Conservation (phyloP, 2,329 filamentous ascomycete species). For the Clonostachys rhizophaga region DNA sequence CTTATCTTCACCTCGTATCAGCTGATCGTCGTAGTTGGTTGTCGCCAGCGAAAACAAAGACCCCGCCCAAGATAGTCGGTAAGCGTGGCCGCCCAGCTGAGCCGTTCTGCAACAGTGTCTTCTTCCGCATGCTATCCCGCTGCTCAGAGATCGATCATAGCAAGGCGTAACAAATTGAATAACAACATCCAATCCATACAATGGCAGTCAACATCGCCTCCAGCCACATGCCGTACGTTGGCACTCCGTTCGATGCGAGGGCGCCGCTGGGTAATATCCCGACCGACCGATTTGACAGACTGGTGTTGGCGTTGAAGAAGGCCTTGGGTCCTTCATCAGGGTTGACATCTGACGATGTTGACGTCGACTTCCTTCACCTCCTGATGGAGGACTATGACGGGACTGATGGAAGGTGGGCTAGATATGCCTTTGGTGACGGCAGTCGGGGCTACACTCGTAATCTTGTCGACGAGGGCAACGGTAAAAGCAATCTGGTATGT, state of each 20-base stretch:
- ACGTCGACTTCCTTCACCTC: constrained; percentile 64
- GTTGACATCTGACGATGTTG: constrained; percentile 75
- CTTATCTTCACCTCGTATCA: no score
- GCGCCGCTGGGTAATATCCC: constrained; percentile 9
- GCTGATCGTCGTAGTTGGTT: no score
- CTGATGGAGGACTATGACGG: constrained; percentile 75
- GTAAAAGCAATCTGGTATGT: constrained; percentile 66
- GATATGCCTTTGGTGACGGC: constrained; percentile 69
- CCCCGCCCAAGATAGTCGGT: no score
- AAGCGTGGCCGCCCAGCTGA: no score
- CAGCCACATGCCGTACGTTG: constrained; percentile 4
- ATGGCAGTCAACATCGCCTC: constrained; percentile 28
- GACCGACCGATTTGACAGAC: constrained; percentile 55
- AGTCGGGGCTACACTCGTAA: constrained; percentile 78
- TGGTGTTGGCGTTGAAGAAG: constrained; percentile 69
- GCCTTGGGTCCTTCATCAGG: constrained; percentile 78
- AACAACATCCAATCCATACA: constrained; percentile 4
- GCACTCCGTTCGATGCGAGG: constrained; percentile 7
- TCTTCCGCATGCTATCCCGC: no score
- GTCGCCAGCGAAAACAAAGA: no score
- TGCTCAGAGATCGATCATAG: no score
- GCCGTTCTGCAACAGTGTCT: no score
- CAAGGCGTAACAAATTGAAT: no score
- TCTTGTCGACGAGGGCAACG: constrained; percentile 85
- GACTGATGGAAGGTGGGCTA: constrained; percentile 63